These are phyloP conservation scores for Aspergillus nanangensis DNA, from an alignment of 495 filamentous ascomycete genomes.

Conservation along the genomic window DNA sequence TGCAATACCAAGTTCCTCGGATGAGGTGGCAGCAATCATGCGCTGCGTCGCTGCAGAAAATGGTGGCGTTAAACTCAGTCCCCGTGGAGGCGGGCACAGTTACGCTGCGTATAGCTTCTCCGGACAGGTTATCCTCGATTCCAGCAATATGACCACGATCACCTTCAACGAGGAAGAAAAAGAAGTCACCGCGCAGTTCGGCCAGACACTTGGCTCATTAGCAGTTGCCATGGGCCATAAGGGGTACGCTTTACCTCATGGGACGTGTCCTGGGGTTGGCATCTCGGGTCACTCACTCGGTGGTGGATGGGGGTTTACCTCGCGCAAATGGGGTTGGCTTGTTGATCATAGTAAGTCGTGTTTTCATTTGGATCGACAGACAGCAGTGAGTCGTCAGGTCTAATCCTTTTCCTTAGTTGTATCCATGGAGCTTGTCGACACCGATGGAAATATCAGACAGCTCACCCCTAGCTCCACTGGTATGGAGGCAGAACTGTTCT, in stretches of 20 bases:
- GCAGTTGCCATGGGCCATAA: background rate
- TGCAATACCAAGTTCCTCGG: background rate
- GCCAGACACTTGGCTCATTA: slow-evolving; percentile 2
- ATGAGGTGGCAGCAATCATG: background rate
- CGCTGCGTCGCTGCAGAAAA: slow-evolving; percentile 1
- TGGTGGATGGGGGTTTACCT: slow-evolving; percentile 2
- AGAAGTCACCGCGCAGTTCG: slow-evolving; percentile 3
- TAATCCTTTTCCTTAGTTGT: background rate
- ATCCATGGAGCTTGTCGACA: background rate
- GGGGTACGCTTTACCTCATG: slow-evolving; percentile 3
- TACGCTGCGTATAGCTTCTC: slow-evolving; percentile 4
- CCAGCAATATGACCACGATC: background rate
- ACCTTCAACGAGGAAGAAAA: background rate
- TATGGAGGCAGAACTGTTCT: background rate
- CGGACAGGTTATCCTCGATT: background rate
- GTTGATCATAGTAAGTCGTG: background rate
- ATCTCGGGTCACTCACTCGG: slow-evolving; percentile 1
- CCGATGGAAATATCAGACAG: background rate
- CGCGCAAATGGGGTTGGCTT: slow-evolving; percentile 3
- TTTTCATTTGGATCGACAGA: background rate
- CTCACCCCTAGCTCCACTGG: slow-evolving; percentile 1
- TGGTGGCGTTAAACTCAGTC: background rate
- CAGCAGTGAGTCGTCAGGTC: background rate
- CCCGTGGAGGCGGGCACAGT: slow-evolving; percentile 3
- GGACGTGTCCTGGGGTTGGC: slow-evolving; percentile 2